Percentiles rank a stretch among this genome's conserved stretches.
Evolutionary conservation across 2,329 filamentous ascomycete genomes (phyloP).

Genomic region (Incumbomyces lentus): DNA sequence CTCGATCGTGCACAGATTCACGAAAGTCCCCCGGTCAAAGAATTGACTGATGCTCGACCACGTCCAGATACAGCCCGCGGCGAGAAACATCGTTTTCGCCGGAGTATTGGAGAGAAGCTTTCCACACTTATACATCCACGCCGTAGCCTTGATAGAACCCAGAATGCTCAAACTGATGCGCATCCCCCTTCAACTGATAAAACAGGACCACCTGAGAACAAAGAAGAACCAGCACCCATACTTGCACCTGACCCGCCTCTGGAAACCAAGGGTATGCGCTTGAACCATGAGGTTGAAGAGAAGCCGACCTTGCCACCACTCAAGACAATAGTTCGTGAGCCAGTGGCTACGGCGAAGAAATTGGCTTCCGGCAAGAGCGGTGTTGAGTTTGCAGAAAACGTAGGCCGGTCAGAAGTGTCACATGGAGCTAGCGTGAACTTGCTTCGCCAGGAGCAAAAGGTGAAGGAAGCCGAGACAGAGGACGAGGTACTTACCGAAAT

Average conservation of each 20-base stretch:
- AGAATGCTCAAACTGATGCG: neutral
- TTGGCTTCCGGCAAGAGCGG: slow-evolving; percentile 8
- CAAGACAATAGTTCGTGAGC: slow-evolving; percentile 9
- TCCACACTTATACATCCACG: slow-evolving; percentile 1
- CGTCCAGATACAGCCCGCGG: neutral
- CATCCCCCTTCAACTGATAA: neutral
- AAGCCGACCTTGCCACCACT: slow-evolving; percentile 8
- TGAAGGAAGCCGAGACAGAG: slow-evolving; percentile 1
- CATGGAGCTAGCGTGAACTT: slow-evolving; percentile 11
- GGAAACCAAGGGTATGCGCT: neutral
- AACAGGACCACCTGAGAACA: neutral
- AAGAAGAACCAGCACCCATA: slow-evolving; percentile 6
- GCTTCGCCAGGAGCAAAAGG: slow-evolving; percentile 7
- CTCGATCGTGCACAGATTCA: slow-evolving; percentile 5
- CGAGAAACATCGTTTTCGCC: slow-evolving; percentile 1
- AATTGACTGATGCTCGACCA: neutral
- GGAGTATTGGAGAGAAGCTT: slow-evolving; percentile 1
- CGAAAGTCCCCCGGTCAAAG: slow-evolving; percentile 1
- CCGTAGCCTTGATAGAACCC: neutral
- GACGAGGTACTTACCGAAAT: slow-evolving; percentile 1
- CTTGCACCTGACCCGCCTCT: slow-evolving; percentile 7
- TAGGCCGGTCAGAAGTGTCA: slow-evolving; percentile 7
- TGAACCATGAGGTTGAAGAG: slow-evolving; percentile 6
- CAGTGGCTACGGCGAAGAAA: slow-evolving; percentile 2
- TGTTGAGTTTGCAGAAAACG: slow-evolving; percentile 9